These are phyloP conservation scores for Oryza meridionalis DNA, from an alignment of 176 grass and related monocot genomes.

Conservation along the genomic window DNA sequence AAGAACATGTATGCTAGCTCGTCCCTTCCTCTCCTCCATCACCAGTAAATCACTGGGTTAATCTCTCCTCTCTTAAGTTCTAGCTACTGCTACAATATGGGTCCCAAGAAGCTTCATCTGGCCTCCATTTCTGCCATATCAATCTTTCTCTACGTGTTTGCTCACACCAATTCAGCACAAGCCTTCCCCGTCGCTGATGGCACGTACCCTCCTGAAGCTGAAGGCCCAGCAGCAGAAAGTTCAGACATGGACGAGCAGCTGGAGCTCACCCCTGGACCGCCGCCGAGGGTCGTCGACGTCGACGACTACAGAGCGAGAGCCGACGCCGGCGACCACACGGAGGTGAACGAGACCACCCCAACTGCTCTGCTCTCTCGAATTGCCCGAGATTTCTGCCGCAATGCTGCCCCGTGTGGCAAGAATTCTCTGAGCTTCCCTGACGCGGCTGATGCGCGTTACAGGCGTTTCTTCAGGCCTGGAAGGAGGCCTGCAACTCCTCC, in stretches of 20 bases:
- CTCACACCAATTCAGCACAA: conserved; percentile 21
- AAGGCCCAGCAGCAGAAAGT: conserved; percentile 5
- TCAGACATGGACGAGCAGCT: conserved; percentile 17
- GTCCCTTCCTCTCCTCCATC: conserved; percentile 38
- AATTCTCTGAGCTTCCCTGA: background rate
- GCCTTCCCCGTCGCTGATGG: conserved; percentile 2
- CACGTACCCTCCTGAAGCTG: conserved; percentile 17
- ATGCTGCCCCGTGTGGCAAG: background rate
- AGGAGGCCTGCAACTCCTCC: conserved; percentile 63
- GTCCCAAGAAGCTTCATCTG: conserved; percentile 31
- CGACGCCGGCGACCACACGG: conserved; percentile 40
- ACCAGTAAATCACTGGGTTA: conserved; percentile 1
- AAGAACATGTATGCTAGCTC: background rate
- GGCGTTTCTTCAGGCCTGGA: conserved; percentile 75
- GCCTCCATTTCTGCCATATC: conserved; percentile 24
- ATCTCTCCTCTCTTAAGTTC: background rate
- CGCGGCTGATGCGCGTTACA: background rate
- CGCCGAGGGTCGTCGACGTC: conserved; percentile 51
- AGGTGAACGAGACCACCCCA: conserved; percentile 41
- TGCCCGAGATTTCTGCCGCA: background rate
- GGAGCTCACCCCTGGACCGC: conserved; percentile 28
- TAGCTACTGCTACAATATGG: conserved; percentile 35
- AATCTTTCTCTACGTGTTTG: conserved; percentile 16
- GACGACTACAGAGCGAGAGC: conserved; percentile 49
- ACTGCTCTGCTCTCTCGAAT: background rate